phyloP scores from a whole-genome alignment of 768 basidiomycete species.

The Mycena belliarum region DNA sequence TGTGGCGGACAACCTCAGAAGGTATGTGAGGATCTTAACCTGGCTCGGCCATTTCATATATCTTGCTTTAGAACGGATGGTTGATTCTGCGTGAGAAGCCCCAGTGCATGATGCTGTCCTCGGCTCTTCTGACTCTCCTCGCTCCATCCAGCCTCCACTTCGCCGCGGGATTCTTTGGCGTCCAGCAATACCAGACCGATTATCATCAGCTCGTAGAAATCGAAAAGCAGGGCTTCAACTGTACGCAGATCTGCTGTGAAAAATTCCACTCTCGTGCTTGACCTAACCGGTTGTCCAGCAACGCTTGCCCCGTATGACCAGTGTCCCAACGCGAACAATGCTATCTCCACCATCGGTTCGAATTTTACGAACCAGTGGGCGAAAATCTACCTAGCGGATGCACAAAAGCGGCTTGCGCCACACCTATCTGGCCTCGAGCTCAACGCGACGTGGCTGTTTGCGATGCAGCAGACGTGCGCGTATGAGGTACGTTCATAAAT shows the following conservation, averaged over 20 bases:
- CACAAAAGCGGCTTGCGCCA: conserved; percentile 51
- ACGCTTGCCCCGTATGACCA: conserved; percentile 69
- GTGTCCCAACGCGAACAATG: conserved; percentile 55
- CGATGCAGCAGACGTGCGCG: conserved; percentile 70
- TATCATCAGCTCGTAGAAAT: conserved; percentile 67
- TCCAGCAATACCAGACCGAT: conserved; percentile 47
- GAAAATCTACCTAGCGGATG: conserved; percentile 56
- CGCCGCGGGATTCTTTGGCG: conserved; percentile 61
- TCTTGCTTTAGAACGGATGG: conserved; percentile 44
- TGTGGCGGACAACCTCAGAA: conserved; percentile 63
- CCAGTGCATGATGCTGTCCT: background rate
- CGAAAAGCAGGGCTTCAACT: conserved; percentile 58
- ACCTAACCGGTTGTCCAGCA: conserved; percentile 30
- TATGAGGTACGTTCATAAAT: conserved; percentile 53
- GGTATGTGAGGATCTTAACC: conserved; percentile 37
- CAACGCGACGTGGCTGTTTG: conserved; percentile 51
- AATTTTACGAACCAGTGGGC: conserved; percentile 52
- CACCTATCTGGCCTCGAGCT: conserved; percentile 54
- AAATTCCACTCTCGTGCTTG: background rate
- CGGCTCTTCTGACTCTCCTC: background rate
- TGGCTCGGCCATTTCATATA: conserved; percentile 52
- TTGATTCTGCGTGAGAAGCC: conserved; percentile 42
- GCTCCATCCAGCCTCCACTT: conserved; percentile 35
- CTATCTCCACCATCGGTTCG: conserved; percentile 49
- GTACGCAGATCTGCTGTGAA: background rate